Percentiles rank a stretch among this genome's conserved stretches.
Evolutionary conservation across 768 basidiomycete genomes (phyloP).

Genomic region (Cystofilobasidium bisporidii): DNA sequence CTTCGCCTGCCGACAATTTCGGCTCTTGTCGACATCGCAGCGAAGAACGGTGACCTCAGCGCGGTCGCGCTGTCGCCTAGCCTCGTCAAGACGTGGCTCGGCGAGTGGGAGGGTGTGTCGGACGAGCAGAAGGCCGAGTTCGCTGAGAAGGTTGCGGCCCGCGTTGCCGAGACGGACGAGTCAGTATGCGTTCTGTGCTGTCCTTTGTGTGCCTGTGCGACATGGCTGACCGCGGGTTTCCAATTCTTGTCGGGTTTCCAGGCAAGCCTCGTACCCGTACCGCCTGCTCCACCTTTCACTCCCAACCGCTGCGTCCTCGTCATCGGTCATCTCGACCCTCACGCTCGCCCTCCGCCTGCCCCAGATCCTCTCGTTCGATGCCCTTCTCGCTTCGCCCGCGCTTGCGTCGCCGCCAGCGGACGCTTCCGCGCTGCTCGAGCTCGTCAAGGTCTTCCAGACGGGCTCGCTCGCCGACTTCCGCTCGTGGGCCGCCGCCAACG

Average conservation of each 20-base stretch:
- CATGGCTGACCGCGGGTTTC: background rate
- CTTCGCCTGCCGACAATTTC: constrained; percentile 57
- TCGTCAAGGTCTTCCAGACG: constrained; percentile 73
- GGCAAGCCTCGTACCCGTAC: constrained; percentile 52
- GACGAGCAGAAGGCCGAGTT: constrained; percentile 18
- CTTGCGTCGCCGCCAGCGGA: constrained; percentile 52
- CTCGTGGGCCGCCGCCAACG: constrained; percentile 20
- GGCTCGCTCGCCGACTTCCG: constrained; percentile 70
- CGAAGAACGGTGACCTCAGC: constrained; percentile 54
- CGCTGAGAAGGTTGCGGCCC: constrained; percentile 14
- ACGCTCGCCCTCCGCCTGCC: constrained; percentile 26
- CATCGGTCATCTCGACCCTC: background rate
- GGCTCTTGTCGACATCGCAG: constrained; percentile 54
- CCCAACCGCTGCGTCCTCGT: constrained; percentile 55
- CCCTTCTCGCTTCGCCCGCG: constrained; percentile 61
- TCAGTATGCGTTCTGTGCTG: background rate
- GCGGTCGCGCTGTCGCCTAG: constrained; percentile 52
- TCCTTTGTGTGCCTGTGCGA: too few relatives aligned
- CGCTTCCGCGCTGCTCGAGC: constrained; percentile 59
- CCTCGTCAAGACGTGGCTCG: constrained; percentile 65
- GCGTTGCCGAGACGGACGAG: constrained; percentile 6
- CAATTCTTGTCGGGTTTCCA: background rate
- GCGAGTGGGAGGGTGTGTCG: constrained; percentile 58
- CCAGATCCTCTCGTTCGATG: constrained; percentile 65
- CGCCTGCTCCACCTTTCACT: constrained; percentile 45